Conservation (phyloP, 2,329 filamentous ascomycete genomes). For the Penicillium oxalicum region DNA sequence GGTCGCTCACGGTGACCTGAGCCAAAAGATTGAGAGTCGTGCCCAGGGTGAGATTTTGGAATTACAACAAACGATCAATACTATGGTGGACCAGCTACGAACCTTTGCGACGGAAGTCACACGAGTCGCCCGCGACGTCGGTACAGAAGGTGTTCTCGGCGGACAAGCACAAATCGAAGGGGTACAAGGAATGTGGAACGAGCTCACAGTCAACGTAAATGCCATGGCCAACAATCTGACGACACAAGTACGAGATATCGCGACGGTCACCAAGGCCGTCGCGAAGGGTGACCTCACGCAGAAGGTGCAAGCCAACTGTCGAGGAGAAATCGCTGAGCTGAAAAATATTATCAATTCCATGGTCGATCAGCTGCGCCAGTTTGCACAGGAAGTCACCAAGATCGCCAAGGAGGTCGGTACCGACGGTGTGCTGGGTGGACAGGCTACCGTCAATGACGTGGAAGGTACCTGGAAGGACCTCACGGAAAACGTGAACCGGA, state of each 20-base stretch:
- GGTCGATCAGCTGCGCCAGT: conserved; percentile 96
- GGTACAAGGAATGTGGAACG: conserved; percentile 84
- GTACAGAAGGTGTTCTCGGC: conserved; percentile 75
- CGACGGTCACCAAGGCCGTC: conserved; percentile 65
- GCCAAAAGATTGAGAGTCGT: conserved; percentile 75
- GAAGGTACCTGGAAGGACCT: conserved; percentile 96
- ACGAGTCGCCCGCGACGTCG: conserved; percentile 74
- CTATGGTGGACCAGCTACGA: conserved; percentile 79
- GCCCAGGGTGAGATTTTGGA: conserved; percentile 77
- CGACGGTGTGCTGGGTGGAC: conserved; percentile 86
- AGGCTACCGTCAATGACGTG: conserved; percentile 92
- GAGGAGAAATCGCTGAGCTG: conserved; percentile 85
- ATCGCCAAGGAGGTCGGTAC: conserved; percentile 95
- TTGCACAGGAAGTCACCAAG: conserved; percentile 93
- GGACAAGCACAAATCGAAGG: conserved; percentile 78
- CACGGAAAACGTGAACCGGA: conserved; percentile 93
- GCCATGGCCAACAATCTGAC: conserved; percentile 85
- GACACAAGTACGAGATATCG: conserved; percentile 90
- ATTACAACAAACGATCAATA: conserved; percentile 80
- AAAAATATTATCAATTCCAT: conserved; percentile 99
- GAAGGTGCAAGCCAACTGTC: conserved; percentile 89
- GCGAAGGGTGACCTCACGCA: conserved; percentile 86
- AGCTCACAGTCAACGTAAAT: conserved; percentile 78
- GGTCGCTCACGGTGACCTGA: conserved; percentile 75
- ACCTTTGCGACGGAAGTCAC: conserved; percentile 82